These are phyloP conservation scores for Pascua guehoae DNA, from an alignment of 1,284 basidiomycete species.

Conservation along the genomic window DNA sequence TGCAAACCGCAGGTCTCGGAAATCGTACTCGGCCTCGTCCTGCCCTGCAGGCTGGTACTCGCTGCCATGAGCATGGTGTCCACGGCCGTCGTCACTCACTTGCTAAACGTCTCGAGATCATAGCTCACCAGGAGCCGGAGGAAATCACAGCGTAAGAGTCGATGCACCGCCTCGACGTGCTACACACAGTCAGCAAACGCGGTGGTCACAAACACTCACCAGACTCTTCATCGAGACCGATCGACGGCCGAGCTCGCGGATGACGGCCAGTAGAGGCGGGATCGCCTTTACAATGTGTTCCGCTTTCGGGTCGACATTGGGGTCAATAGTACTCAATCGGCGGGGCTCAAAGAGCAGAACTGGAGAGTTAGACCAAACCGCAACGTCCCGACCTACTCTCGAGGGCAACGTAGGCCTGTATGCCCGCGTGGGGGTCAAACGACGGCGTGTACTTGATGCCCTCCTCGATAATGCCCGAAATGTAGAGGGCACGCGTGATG, in stretches of 20 bases:
- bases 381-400: conserved; percentile 12
- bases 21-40: conserved; percentile 14
- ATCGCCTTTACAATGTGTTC: conserved; percentile 1
- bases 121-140: conserved; percentile 2
- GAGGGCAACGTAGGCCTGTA: conserved; percentile 14
- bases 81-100: no score
- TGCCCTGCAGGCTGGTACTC: conserved; percentile 10
- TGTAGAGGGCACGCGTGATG: conserved; percentile 11
- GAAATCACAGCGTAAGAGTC: conserved; percentile 7
- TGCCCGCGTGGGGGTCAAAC: conserved; percentile 12
- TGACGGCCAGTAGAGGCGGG: conserved; percentile 3
- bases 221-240: conserved; percentile 2
- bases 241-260: conserved; percentile 3
- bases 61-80: neutral
- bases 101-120: conserved; percentile 7
- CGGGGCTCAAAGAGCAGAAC: conserved; percentile 17
- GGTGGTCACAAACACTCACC: no score
- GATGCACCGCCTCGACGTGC: conserved; percentile 11
- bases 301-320: conserved; percentile 6
- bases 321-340: conserved; percentile 9
- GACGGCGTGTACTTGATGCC: conserved; percentile 5
- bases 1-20: conserved; percentile 12
- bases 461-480: conserved; percentile 12
- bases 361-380: neutral
- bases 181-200: neutral